Base-by-base conservation (phyloP, 73 alveolate species). In the Breviolum minutum region DNA sequence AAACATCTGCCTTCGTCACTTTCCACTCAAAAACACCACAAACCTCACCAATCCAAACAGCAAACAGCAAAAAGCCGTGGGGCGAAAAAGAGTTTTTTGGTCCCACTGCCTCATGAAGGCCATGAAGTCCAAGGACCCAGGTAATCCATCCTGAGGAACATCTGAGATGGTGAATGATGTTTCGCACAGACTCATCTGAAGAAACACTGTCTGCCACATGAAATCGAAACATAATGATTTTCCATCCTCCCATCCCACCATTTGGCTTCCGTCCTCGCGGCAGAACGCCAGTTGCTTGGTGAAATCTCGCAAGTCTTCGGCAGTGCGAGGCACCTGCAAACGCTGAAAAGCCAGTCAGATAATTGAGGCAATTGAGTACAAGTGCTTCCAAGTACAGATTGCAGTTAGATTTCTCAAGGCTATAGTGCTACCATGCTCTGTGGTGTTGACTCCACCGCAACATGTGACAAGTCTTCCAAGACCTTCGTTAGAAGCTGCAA, bases 221-320 rank as follows among this genome's bases (percentile, higher is more conserved):
- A 17, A 68, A 6, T 22, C 4, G n/a, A n/a, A n/a, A n/a, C n/a
- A n/a, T n/a, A n/a, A n/a, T n/a, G n/a, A n/a, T 40, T 40, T 40
- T 40, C 63, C 86, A 2, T 9, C 63, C 7, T 8, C 86, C 63
- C 62, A 77, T n/a, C 63, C 17, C 26, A 14, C 14, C 48, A 32
- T 54, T 16, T 32, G 48, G 8, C 40, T 0, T 14, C 64, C 64
- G 81, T 62, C 95, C 95, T 88, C 95, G 6, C 95, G 95, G 85
- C 95, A 88, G 95, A 88, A 88, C 22, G 95, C 95, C 95, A 88
- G 40, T 17, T 68, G 69, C 95, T 73, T 69, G 24, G 64, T 71
- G 32, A 88, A 40, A 84, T 88, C 95, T 9, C 81, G 61, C 70
- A 88, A 29, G 16, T 66, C 95, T 17, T 88, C 95, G 7, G 95